Evolutionary conservation across 2,329 filamentous ascomycete species (phyloP).

Genomic region (Zymoseptoria pseudotritici): DNA sequence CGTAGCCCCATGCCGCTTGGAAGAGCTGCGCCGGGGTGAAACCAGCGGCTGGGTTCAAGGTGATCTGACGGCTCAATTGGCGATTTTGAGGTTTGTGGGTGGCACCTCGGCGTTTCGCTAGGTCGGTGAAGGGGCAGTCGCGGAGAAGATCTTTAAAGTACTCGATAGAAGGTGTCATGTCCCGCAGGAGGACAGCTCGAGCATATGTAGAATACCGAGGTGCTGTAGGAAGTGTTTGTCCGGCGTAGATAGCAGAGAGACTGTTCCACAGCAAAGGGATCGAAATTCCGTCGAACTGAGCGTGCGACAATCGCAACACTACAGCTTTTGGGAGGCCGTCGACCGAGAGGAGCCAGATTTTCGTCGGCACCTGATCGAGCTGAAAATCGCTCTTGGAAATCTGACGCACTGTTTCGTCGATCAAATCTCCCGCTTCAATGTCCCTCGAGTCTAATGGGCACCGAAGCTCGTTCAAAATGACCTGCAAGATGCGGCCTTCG

Average conservation of each 20-base stretch:
- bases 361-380: neutral
- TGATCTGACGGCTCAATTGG: neutral
- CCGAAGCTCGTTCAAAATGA: neutral
- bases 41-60: neutral
- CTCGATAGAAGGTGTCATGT: neutral
- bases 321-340: neutral
- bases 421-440: neutral
- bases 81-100: neutral
- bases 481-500: neutral
- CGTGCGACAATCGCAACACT: neutral
- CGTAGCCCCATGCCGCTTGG: neutral
- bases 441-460: neutral
- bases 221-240: neutral
- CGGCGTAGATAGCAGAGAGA: neutral
- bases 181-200: neutral
- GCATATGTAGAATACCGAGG: neutral
- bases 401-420: neutral
- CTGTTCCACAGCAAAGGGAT: neutral
- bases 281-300: neutral
- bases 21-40: neutral
- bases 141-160: neutral
- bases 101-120: neutral
- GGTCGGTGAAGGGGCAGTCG: neutral
- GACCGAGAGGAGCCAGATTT: neutral
- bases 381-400: neutral